Percentiles rank a stretch among this genome's conserved stretches.
These are phyloP conservation scores for Solanum verrucosum DNA, from an alignment of 257 asterid genomes.

Conservation along the genomic window DNA sequence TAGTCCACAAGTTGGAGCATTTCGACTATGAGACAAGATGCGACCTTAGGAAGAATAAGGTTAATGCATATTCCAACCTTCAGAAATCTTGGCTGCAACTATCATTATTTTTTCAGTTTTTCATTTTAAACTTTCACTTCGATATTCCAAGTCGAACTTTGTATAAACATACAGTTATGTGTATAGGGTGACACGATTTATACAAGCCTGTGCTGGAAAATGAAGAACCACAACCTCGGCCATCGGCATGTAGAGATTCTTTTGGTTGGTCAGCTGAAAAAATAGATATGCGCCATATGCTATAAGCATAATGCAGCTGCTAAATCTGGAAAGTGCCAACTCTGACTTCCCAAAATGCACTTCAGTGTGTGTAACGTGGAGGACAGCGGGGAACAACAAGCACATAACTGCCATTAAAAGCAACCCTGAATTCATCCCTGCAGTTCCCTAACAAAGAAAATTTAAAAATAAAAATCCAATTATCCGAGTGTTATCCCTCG, in stretches of 20 bases:
- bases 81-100: background rate
- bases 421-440: slow-evolving; percentile 66
- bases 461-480: background rate
- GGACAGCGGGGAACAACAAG: slow-evolving; percentile 62
- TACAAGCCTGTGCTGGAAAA: background rate
- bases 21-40: background rate
- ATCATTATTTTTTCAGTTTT: background rate
- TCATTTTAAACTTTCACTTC: background rate
- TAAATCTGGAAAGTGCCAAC: slow-evolving; percentile 78
- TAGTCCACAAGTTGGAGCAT: background rate
- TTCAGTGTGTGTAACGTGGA: slow-evolving; percentile 69
- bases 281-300: slow-evolving; percentile 59
- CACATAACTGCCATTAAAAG: slow-evolving; percentile 93
- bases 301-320: slow-evolving; percentile 76
- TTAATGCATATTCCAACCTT: background rate
- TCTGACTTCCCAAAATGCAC: slow-evolving; percentile 71
- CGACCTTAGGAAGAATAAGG: background rate
- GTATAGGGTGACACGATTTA: background rate
- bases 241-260: slow-evolving; percentile 37
- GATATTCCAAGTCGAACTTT: background rate
- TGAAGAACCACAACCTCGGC: slow-evolving; percentile 34
- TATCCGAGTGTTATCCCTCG: background rate
- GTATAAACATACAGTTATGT: background rate
- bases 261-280: slow-evolving; percentile 59
- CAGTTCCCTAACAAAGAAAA: slow-evolving; percentile 37